Percentiles rank a stretch among this genome's conserved stretches.
These are phyloP conservation scores for Hippophae gyantsensis DNA, from an alignment of 306 rosid species.

Conservation along the genomic window DNA sequence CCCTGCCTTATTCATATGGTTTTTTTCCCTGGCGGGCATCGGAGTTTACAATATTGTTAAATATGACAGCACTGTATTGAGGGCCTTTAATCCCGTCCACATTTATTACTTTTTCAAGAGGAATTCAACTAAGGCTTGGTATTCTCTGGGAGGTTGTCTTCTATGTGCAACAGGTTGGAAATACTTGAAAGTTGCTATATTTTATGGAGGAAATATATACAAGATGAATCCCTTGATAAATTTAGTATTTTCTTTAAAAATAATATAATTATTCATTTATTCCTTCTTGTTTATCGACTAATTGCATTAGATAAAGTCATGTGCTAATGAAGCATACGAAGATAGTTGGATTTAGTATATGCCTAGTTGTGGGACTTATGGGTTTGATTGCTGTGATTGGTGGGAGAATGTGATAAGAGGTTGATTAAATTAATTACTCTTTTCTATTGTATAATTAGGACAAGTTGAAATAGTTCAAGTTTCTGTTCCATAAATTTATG, in stretches of 20 bases:
- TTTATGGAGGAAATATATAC: constrained; percentile 11
- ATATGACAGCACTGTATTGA: constrained; percentile 61
- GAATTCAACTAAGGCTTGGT: constrained; percentile 93
- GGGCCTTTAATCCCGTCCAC: constrained; percentile 87
- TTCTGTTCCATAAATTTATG: background rate
- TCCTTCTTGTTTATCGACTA: too few species aligned
- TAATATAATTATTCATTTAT: too few species aligned
- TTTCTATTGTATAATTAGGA: too few species aligned
- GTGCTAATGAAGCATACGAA: too few species aligned
- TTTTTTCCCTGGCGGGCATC: constrained; percentile 71
- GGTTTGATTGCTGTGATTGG: too few species aligned
- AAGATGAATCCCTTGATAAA: background rate
- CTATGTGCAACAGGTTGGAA: constrained; percentile 86
- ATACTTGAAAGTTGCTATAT: constrained; percentile 6
- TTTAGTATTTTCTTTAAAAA: too few species aligned
- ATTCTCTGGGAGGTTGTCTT: constrained; percentile 93
- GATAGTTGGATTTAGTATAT: too few species aligned
- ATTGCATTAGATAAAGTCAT: too few species aligned
- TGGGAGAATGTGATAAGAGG: too few species aligned
- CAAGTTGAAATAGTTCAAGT: background rate
- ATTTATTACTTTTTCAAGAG: constrained; percentile 86
- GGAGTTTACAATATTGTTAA: constrained; percentile 84
- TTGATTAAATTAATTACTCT: too few species aligned
- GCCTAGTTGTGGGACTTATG: too few species aligned
- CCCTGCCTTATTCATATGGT: constrained; percentile 93